These are phyloP conservation scores for Neurospora terricola DNA, from an alignment of 495 filamentous ascomycete genomes.

Conservation along the genomic window DNA sequence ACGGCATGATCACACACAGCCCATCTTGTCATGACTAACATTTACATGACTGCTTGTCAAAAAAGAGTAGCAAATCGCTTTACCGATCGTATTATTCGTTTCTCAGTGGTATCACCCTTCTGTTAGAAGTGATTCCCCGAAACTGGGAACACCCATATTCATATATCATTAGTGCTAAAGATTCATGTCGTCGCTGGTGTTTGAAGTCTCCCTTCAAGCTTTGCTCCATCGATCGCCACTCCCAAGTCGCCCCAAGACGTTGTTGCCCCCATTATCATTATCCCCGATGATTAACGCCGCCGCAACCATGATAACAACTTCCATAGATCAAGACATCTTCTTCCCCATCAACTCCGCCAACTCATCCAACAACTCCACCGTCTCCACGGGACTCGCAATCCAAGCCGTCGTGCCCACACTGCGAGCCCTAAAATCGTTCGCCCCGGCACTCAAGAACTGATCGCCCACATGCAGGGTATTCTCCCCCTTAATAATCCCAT, in stretches of 20 bases:
- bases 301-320: not conserved
- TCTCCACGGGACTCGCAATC: constrained; percentile 90
- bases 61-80: not conserved
- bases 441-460: constrained; percentile 90
- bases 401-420: constrained; percentile 62
- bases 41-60: not conserved
- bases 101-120: not conserved
- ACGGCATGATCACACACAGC: not conserved
- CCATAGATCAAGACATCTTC: constrained; percentile 23
- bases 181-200: not conserved
- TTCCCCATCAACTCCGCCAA: constrained; percentile 48
- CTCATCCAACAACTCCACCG: constrained; percentile 80
- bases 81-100: not conserved
- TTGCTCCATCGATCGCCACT: not conserved
- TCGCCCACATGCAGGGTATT: constrained; percentile 81
- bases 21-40: too few relatives aligned
- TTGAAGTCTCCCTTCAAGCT: not conserved
- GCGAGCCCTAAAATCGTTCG: constrained; percentile 89
- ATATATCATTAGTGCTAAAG: not conserved
- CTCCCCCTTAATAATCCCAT: constrained; percentile 32
- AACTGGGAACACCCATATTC: not conserved
- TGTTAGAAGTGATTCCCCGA: not conserved
- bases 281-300: not conserved
- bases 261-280: not conserved
- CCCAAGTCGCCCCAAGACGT: not conserved